A percentile compares a stretch with the other conserved stretches of the same genome.
phyloP scores from a whole-genome alignment of 2,329 filamentous ascomycete genomes.

The Phyllosticta citriasiana region DNA sequence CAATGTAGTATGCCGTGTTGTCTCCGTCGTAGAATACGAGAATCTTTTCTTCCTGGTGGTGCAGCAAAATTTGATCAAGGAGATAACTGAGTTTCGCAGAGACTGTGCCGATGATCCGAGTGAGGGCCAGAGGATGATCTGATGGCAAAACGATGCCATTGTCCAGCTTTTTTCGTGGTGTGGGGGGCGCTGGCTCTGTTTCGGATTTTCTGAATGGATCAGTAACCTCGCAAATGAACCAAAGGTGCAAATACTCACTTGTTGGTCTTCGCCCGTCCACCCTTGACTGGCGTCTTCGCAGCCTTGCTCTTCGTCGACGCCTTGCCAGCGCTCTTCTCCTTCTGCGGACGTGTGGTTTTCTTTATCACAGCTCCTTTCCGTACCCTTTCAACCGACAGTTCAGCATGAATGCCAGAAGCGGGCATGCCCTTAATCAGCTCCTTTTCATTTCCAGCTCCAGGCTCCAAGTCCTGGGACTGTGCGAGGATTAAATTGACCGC shows the following conservation, averaged over 20 bases:
- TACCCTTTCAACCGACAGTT: conserved; percentile 3
- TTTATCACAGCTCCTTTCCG: background rate
- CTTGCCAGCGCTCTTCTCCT: background rate
- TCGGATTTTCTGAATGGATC: background rate
- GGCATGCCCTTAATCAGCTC: conserved; percentile 29
- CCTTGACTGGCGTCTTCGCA: background rate
- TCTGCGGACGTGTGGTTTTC: background rate
- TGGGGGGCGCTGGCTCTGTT: background rate
- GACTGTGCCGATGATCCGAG: conserved; percentile 63
- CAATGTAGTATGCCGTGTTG: conserved; percentile 77
- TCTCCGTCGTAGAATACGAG: conserved; percentile 88
- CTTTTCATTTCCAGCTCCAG: conserved; percentile 10
- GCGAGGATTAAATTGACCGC: conserved; percentile 12
- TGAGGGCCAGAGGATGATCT: conserved; percentile 46
- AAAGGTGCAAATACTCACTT: background rate
- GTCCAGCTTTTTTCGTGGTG: conserved; percentile 14
- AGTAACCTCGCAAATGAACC: background rate
- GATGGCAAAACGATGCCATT: conserved; percentile 22
- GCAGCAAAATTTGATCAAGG: conserved; percentile 57
- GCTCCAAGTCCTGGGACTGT: conserved; percentile 18
- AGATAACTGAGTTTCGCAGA: conserved; percentile 85
- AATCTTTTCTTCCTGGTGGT: conserved; percentile 70
- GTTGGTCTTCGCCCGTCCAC: background rate
- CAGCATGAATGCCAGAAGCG: conserved; percentile 23
- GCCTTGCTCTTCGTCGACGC: background rate